Percentiles rank a stretch among this genome's conserved stretches.
Evolutionary conservation across 768 basidiomycete species (phyloP).

Genomic region (Porpolomopsis calyptriformis): DNA sequence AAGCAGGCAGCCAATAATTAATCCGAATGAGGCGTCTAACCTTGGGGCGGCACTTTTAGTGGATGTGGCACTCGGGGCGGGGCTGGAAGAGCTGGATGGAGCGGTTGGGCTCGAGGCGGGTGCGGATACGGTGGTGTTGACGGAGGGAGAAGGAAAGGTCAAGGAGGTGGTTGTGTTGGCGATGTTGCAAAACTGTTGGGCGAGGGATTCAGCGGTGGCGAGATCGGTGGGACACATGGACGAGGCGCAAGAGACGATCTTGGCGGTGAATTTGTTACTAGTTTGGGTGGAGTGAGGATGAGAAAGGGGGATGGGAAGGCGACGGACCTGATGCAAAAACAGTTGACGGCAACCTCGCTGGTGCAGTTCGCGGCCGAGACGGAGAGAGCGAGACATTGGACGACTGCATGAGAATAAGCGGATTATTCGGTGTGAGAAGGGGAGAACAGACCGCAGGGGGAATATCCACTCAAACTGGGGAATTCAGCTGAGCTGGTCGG

Average conservation of each 20-base stretch:
- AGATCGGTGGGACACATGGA: constrained; percentile 28
- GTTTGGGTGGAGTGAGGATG: neutral
- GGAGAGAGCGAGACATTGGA: constrained; percentile 32
- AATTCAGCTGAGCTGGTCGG: constrained; percentile 25
- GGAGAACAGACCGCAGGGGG: constrained; percentile 36
- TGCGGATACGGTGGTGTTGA: constrained; percentile 5
- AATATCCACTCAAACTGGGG: constrained; percentile 28
- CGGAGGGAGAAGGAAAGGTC: constrained; percentile 24
- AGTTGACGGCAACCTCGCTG: constrained; percentile 36
- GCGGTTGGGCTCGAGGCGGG: neutral
- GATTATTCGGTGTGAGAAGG: neutral
- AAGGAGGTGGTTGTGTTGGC: constrained; percentile 26
- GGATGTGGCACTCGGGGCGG: no score
- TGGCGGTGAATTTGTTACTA: constrained; percentile 26
- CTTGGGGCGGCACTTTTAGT: no score
- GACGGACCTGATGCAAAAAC: constrained; percentile 35
- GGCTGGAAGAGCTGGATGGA: neutral
- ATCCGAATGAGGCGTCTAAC: no score
- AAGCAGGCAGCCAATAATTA: no score
- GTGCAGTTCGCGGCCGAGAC: constrained; percentile 31
- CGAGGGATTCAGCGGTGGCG: constrained; percentile 30
- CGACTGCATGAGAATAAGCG: constrained; percentile 25
- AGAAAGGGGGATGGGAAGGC: neutral
- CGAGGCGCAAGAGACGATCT: constrained; percentile 29
- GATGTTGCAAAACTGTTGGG: constrained; percentile 38